phyloP scores from a whole-genome alignment of 306 rosid genomes.

The Hippophae rhamnoides region DNA sequence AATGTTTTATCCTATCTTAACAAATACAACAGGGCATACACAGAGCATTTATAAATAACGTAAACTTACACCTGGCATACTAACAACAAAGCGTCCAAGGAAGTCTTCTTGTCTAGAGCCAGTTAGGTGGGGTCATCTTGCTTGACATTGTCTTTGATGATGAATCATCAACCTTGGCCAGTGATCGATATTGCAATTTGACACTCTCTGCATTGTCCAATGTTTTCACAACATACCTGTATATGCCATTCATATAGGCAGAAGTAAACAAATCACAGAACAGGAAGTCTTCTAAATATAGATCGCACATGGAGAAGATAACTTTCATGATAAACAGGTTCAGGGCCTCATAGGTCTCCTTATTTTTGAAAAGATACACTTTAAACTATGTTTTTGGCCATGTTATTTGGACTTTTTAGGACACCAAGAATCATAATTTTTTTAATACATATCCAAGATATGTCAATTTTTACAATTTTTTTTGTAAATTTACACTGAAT shows the following conservation, averaged over 20 bases:
- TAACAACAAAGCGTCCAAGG: slow-evolving; percentile 4
- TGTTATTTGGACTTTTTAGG: too few relatives aligned
- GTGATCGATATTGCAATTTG: slow-evolving; percentile 93
- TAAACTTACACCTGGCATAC: slow-evolving; percentile 9
- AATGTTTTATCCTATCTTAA: slow-evolving; percentile 16
- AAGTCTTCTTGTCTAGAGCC: slow-evolving; percentile 39
- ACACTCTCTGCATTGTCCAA: slow-evolving; percentile 99
- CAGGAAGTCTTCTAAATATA: too few relatives aligned
- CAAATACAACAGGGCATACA: slow-evolving; percentile 19
- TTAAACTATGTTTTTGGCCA: too few relatives aligned
- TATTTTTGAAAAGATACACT: too few relatives aligned
- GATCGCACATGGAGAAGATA: too few relatives aligned
- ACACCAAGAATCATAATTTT: too few relatives aligned
- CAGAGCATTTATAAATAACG: slow-evolving; percentile 3
- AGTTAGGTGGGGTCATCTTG: slow-evolving; percentile 54
- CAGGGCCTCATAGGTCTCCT: too few relatives aligned
- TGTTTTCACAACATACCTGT: slow-evolving; percentile 97
- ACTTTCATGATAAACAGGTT: too few relatives aligned
- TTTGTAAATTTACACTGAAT: too few relatives aligned
- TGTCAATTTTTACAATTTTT: too few relatives aligned
- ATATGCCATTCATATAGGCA: neutral
- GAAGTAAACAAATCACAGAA: too few relatives aligned
- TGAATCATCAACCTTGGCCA: slow-evolving; percentile 66
- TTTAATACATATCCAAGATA: too few relatives aligned
- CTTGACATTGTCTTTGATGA: slow-evolving; percentile 47